Conservation (phyloP, 257 asterid genomes). For the Plectranthus barbatus region DNA sequence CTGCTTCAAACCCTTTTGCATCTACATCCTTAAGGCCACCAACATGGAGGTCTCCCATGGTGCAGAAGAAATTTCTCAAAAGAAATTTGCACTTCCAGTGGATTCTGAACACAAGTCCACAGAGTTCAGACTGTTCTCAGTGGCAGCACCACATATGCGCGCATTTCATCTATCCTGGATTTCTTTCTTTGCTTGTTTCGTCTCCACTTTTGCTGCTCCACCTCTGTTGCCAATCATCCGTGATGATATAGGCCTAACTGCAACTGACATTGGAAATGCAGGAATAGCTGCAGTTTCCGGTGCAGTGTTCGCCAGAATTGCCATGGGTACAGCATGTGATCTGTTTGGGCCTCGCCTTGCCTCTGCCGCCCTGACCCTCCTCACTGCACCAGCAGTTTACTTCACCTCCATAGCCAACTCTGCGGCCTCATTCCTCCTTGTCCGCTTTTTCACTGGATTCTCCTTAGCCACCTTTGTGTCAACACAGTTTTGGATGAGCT, state of each 20-base stretch:
- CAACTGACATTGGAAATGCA: constrained; percentile 71
- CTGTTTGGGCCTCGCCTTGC: constrained; percentile 65
- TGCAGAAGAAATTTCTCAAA: constrained; percentile 6
- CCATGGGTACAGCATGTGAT: constrained; percentile 87
- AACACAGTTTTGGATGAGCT: constrained; percentile 89
- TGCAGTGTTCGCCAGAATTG: constrained; percentile 60
- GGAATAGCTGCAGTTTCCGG: constrained; percentile 84
- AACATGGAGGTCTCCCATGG: constrained; percentile 28
- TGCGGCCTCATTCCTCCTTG: constrained; percentile 38
- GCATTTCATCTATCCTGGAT: constrained; percentile 75
- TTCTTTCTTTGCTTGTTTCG: constrained; percentile 70
- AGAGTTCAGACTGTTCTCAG: constrained; percentile 44
- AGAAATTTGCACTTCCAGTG: constrained; percentile 49
- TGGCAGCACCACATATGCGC: constrained; percentile 70
- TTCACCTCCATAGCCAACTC: constrained; percentile 36
- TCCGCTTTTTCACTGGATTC: constrained; percentile 63
- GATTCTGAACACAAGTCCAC: constrained; percentile 72
- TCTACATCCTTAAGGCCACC: background rate
- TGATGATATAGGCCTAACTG: constrained; percentile 51
- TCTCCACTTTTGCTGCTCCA: constrained; percentile 76
- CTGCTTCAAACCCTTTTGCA: background rate
- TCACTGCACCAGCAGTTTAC: constrained; percentile 74
- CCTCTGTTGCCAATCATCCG: constrained; percentile 77
- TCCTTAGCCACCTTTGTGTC: constrained; percentile 76
- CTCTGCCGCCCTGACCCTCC: constrained; percentile 44